Base-by-base conservation (phyloP, 2,329 filamentous ascomycete species). In the Macrophomina pseudophaseolina region DNA sequence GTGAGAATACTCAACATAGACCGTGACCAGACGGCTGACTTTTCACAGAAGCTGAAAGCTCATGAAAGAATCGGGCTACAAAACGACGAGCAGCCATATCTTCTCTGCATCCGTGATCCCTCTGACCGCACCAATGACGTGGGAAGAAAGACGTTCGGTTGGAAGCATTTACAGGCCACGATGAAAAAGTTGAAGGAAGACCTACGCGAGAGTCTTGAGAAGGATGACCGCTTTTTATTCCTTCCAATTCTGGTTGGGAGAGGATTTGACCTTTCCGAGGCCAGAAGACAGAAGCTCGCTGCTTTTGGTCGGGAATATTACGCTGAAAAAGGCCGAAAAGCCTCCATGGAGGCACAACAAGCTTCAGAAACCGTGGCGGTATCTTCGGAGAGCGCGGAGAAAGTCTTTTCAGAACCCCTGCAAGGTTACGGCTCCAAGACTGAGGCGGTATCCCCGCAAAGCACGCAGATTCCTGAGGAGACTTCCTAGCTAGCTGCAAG, bases 81-180 rank as follows among this genome's bases (percentile, higher is more conserved):
- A 60, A 33, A 30, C 46, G 1, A 35, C n/a, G 46, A 63, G 5
- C 79, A 74, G 69, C 77, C 70, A 12, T 77, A 80, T 65, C 75
- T 85, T 59, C 78, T 89, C 59, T 85, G 79, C 67, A 77, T 90
- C 14, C 86, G 88, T 74, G 87, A 90, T 70, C 87, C 87, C 0
- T 84, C 85, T 7, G 82, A 88, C 71, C 80, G 81, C 23, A 79
- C 80, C 71, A 88, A 87, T 72, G 85, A 90, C 71, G 79, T 89
- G 0, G 87, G 87, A 40, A 75, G 77, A 51, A 81, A 81, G 64
- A 80, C 77, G 52, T 76, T 80, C 64, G 79, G 79, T 14, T 84
- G 86, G 68, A 80, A 80, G 67, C 82, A 87, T 66, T 71, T 88
- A 16, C 80, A 84, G 67, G 68, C 66, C 12, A 83, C 80, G 0